Base-by-base conservation (phyloP, 2,329 filamentous ascomycete genomes). In the Diplodia corticola region DNA sequence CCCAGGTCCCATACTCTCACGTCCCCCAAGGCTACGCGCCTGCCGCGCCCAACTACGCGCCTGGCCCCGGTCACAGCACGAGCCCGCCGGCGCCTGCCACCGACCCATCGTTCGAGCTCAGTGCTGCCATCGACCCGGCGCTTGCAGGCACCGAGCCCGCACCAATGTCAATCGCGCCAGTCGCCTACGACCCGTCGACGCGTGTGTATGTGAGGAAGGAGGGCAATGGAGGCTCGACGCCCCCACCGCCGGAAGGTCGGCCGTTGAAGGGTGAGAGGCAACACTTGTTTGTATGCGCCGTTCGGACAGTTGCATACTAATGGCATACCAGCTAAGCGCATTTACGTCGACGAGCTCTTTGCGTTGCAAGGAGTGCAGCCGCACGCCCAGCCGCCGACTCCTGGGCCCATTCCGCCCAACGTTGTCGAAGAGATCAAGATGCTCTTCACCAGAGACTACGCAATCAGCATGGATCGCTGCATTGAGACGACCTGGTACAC, bases 401-500 rank as follows among this genome's bases (percentile, higher is more conserved):
- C 67, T 65, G 40, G 53, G 7, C 70, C 77, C 63, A 74, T 83
- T 46, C 74, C 81, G 5, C 75, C 78, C 30, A 75, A 77, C 6
- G 78, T 78, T 67, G 82, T 91, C 59, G 86, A 88, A 71, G 89
- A 92, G 74, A 87, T 92, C 67, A 88, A 87, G 69, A 85, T 85
- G 68, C 80, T 94, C 17, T 96, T 91, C 77, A 85, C 86, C 71
- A 89, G 89, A 70, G 88, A 92, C 69, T 96, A 95, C 76, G 90
- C 89, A 4, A 85, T 85, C 1, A 90, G 88, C 7, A 85, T 95
- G 54, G 89, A 91, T 76, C 85, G 85, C 59, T 89, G 95, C 69
- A 85, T 96, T 69, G 93, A 97, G 76, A 91, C 92, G 6, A 85
- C 84, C 30, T 98, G 93, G 93, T 97, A 92, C 79, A 86, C 81